phyloP scores from a whole-genome alignment of 257 asterid genomes.

The Primulina tabacum region DNA sequence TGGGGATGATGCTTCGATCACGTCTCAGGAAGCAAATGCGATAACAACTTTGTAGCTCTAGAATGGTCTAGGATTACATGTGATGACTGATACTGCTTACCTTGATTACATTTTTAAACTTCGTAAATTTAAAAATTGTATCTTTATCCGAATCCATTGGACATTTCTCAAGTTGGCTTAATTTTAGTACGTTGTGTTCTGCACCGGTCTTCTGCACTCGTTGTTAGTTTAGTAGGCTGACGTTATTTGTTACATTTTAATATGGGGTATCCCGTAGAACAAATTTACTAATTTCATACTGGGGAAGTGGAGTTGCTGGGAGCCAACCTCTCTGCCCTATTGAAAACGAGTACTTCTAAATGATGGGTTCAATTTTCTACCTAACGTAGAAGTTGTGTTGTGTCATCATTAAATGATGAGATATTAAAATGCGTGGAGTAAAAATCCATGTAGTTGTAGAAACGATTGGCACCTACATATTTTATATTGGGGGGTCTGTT shows the following conservation, averaged over 20 bases:
- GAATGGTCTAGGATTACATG: not conserved
- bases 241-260: slow-evolving; percentile 10
- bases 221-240: slow-evolving; percentile 3
- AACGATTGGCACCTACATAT: not conserved
- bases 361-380: too few species aligned
- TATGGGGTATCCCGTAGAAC: not conserved
- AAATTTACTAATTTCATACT: not conserved
- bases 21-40: not conserved
- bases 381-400: not conserved
- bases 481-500: too few species aligned
- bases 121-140: not conserved
- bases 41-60: not conserved
- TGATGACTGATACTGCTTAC: not conserved
- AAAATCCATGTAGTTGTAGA: not conserved
- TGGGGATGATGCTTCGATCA: not conserved
- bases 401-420: too few species aligned
- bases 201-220: slow-evolving; percentile 15
- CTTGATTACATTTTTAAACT: not conserved
- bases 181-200: not conserved
- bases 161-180: slow-evolving; percentile 4
- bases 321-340: not conserved
- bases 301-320: slow-evolving; percentile 22
- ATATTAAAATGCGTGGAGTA: not conserved
- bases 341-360: not conserved
- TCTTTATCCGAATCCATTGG: slow-evolving; percentile 6